phyloP scores from a whole-genome alignment of 139 green algal genomes.

The Asterochloris sp. region DNA sequence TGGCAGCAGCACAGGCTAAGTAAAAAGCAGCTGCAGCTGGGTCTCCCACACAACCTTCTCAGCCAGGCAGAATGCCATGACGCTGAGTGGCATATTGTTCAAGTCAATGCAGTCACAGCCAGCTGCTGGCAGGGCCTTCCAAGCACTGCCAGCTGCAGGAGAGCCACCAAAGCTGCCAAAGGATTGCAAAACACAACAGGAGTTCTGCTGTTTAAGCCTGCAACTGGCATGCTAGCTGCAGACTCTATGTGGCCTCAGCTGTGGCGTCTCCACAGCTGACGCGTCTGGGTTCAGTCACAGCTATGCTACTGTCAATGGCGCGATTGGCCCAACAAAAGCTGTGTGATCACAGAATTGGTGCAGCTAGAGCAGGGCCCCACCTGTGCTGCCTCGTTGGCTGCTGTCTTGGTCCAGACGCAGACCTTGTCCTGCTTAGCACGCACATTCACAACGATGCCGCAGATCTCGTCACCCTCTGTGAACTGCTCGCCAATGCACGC shows the following conservation, averaged over 20 bases:
- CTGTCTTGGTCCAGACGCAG: conserved; percentile 93
- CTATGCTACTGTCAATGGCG: background rate
- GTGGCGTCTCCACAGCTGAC: no score
- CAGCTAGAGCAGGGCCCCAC: conserved; percentile 31
- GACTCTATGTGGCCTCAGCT: no score
- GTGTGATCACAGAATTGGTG: background rate
- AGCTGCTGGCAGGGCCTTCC: no score
- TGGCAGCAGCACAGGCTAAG: no score
- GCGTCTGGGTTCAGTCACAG: background rate
- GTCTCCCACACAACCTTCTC: no score
- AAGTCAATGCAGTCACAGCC: no score
- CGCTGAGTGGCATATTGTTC: no score
- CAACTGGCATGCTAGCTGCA: no score
- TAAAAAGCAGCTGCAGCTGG: no score
- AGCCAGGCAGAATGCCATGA: no score
- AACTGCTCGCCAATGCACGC: conserved; percentile 99
- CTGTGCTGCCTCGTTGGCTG: conserved; percentile 81
- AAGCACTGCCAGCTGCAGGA: background rate
- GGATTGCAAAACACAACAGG: background rate
- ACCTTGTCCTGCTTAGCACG: conserved; percentile 83
- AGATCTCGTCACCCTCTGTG: conserved; percentile 91
- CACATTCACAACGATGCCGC: conserved; percentile 93
- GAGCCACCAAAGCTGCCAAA: background rate
- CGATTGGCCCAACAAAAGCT: no score
- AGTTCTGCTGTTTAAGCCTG: no score